Evolutionary conservation across 2,329 filamentous ascomycete species (phyloP).

Genomic region (Botrytis galanthina): DNA sequence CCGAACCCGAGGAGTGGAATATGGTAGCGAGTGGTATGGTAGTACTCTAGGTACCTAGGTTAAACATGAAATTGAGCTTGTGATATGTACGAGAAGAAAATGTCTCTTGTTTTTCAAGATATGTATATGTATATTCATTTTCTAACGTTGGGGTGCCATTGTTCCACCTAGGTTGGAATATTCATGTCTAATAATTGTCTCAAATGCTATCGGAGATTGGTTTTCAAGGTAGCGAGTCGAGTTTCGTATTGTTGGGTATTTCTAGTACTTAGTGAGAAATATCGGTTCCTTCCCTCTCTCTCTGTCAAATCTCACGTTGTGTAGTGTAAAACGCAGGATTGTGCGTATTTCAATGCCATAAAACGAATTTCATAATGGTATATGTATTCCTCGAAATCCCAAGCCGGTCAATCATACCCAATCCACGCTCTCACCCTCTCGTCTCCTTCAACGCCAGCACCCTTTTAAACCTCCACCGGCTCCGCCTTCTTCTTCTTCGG

Average conservation of each 20-base stretch:
- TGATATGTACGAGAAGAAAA: not conserved
- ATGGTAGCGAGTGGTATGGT: not conserved
- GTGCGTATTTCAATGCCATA: not conserved
- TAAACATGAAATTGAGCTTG: not conserved
- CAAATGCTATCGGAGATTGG: not conserved
- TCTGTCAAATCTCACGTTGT: not conserved
- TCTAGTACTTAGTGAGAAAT: not conserved
- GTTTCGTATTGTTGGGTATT: not conserved
- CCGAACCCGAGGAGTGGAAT: not conserved
- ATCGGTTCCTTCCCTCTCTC: not conserved
- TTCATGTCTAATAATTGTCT: not conserved
- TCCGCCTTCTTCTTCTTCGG: conserved; percentile 90
- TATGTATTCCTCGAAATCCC: not conserved
- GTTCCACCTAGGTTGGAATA: not conserved
- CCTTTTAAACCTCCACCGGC: conserved; percentile 5
- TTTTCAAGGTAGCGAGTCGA: not conserved
- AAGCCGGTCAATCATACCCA: not conserved
- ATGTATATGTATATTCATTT: not conserved
- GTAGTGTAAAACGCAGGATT: not conserved
- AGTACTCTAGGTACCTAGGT: not conserved
- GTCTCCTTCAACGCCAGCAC: not conserved
- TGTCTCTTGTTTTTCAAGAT: not conserved
- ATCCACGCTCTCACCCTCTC: not conserved
- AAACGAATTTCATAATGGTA: not conserved
- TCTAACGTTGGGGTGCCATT: not conserved